Percentiles rank a stretch among this genome's conserved stretches.
Evolutionary conservation across 2,329 filamentous ascomycete genomes (phyloP).

Genomic region (Epichloe coenophiala): DNA sequence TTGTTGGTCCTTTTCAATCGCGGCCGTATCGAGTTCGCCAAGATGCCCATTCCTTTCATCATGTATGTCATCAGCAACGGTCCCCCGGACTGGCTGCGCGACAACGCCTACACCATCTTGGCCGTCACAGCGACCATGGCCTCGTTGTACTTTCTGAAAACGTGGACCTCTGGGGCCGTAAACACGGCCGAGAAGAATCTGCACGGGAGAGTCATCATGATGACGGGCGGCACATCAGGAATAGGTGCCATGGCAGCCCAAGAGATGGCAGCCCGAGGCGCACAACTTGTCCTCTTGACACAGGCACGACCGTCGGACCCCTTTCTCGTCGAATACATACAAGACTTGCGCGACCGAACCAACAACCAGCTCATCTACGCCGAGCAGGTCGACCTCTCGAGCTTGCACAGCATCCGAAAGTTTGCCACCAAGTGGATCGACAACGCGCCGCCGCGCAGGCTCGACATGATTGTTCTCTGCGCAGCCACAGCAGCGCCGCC

Average conservation of each 20-base stretch:
- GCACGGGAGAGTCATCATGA: slow-evolving; percentile 86
- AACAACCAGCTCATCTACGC: slow-evolving; percentile 85
- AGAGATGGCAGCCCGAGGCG: slow-evolving; percentile 66
- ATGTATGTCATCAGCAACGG: slow-evolving; percentile 33
- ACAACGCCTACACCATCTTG: slow-evolving; percentile 29
- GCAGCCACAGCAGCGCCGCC: slow-evolving; percentile 64
- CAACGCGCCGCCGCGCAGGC: slow-evolving; percentile 72
- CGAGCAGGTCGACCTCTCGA: slow-evolving; percentile 82
- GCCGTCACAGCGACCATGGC: slow-evolving; percentile 24
- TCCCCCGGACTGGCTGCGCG: slow-evolving; percentile 33
- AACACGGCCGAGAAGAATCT: slow-evolving; percentile 71
- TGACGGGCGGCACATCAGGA: slow-evolving; percentile 90
- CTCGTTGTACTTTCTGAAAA: slow-evolving; percentile 43
- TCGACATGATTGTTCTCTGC: slow-evolving; percentile 86
- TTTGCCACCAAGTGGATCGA: slow-evolving; percentile 99
- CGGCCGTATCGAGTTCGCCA: slow-evolving; percentile 5
- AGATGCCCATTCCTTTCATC: slow-evolving; percentile 41
- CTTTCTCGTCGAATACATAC: slow-evolving; percentile 84
- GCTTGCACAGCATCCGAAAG: slow-evolving; percentile 75
- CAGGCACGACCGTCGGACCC: slow-evolving; percentile 69
- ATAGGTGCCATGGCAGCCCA: slow-evolving; percentile 68
- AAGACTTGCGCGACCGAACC: slow-evolving; percentile 66
- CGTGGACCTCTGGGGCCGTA: slow-evolving; percentile 60
- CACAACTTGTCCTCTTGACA: slow-evolving; percentile 82
- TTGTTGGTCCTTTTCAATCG: too few relatives aligned